phyloP scores from a whole-genome alignment of 1,139 yeast species.

The Suhomyces bribrorum region DNA sequence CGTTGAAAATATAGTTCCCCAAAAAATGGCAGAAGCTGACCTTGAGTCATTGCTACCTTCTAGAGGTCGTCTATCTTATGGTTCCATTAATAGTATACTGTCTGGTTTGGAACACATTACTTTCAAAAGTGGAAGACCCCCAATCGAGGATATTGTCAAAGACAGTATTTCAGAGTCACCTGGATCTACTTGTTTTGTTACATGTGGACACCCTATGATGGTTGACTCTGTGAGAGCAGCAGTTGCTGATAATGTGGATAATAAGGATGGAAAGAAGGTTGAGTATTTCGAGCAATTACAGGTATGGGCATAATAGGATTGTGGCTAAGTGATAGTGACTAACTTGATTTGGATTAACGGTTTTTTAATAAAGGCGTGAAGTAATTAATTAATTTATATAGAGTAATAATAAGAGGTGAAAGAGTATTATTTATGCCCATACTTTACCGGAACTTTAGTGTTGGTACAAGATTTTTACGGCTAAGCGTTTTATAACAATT shows the following conservation, averaged over 20 bases:
- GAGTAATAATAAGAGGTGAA: too few relatives aligned
- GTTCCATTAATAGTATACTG: neutral
- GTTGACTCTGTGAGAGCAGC: slow-evolving; percentile 20
- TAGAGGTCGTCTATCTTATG: neutral
- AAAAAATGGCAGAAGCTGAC: neutral
- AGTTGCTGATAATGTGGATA: slow-evolving; percentile 12
- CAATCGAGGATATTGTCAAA: slow-evolving; percentile 24
- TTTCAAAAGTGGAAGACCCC: slow-evolving; percentile 35
- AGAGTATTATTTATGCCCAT: too few relatives aligned
- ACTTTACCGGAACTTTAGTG: too few relatives aligned
- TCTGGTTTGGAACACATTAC: slow-evolving; percentile 19
- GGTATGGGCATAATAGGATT: slow-evolving; percentile 21
- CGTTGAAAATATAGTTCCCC: neutral
- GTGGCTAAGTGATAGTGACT: too few relatives aligned
- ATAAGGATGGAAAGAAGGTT: slow-evolving; percentile 17
- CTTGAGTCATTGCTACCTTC: neutral
- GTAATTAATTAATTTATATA: too few relatives aligned
- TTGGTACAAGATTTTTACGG: too few relatives aligned
- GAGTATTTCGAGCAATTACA: slow-evolving; percentile 22
- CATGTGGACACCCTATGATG: slow-evolving; percentile 42
- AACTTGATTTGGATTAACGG: too few relatives aligned
- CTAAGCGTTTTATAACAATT: too few relatives aligned
- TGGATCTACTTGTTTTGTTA: slow-evolving; percentile 34
- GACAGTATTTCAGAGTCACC: slow-evolving; percentile 25
- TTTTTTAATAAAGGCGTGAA: too few relatives aligned